These are phyloP conservation scores for Aureobasidium lini DNA, from an alignment of 2,329 filamentous ascomycete genomes.

Conservation along the genomic window DNA sequence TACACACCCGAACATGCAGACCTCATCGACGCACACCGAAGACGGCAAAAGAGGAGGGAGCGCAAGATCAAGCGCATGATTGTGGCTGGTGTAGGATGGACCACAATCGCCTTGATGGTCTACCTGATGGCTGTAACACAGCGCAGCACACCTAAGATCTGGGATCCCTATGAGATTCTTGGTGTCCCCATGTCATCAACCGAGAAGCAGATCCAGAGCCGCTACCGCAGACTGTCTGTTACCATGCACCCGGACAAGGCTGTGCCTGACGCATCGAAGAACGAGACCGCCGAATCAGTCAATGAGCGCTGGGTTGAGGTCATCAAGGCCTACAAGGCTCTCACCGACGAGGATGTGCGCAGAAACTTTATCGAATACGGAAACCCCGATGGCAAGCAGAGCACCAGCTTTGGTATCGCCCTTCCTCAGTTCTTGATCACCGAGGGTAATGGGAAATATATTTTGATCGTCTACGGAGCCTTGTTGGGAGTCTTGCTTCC, in stretches of 20 bases:
- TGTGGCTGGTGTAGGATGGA: conserved; percentile 70
- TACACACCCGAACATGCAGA: conserved; percentile 78
- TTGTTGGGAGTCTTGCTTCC: conserved; percentile 85
- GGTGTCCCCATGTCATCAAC: conserved; percentile 75
- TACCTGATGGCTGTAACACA: conserved; percentile 82
- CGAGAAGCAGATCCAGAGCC: conserved; percentile 86
- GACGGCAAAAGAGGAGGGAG: conserved; percentile 83
- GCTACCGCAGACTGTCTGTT: conserved; percentile 79
- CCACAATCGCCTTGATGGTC: conserved; percentile 78
- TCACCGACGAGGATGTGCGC: conserved; percentile 93
- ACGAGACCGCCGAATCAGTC: conserved; percentile 76
- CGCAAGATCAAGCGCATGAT: conserved; percentile 78
- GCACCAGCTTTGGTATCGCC: conserved; percentile 94
- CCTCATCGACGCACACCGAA: conserved; percentile 73
- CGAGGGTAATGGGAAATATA: conserved; percentile 91
- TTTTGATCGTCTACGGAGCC: conserved; percentile 79
- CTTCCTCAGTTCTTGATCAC: conserved; percentile 87
- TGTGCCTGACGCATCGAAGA: conserved; percentile 72
- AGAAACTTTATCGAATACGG: conserved; percentile 96
- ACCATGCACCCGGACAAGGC: conserved; percentile 92
- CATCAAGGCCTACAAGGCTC: conserved; percentile 94
- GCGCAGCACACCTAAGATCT: conserved; percentile 65
- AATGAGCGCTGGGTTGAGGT: conserved; percentile 90
- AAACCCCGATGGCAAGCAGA: conserved; percentile 96
- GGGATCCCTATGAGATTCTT: conserved; percentile 95